Evolutionary conservation across 139 green algal genomes (phyloP), one percentile per base, ranked within the genome.

Genomic region (Pseudopediastrum boryanum): DNA sequence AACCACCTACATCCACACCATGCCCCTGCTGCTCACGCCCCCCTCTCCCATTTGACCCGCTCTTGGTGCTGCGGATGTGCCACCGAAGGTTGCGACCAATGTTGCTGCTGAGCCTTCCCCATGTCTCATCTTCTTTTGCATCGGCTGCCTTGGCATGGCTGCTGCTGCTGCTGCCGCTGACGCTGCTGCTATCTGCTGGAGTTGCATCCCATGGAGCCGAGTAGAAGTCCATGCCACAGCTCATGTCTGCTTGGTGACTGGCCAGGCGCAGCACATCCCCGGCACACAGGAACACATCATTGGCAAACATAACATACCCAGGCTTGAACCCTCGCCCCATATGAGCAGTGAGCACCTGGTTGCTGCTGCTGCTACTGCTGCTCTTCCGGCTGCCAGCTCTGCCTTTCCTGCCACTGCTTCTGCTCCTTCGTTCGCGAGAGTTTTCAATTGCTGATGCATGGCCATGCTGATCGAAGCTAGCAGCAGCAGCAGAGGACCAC

Each of bases 231-330:
- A 93, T 65, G 27, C 87, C 89, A 33, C 87, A 93, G 1, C 71
- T 87, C 13, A 93, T 78, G 75, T 88, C 75, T 19, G 69, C 76
- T 29, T 80, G 36, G 36, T 88, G 74, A 31, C 36, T 6, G 19
- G 79, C 42, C 68, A 90, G 75, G 44, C 84, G 81, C 65, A 86
- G 31, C 43, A 83, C 63, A 50, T 88, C 84, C 16, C 63, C 39
- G 21, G 85, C 78, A 68, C 88, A 93, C 36, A 91, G 88, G 46
- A 82, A 88, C 2, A 93, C 88, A 51, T 94, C 89, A 62, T 94
- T 93, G 13, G 87, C 69, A 77, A 93, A 94, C 8, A 91, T 64
- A 1, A 93, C 27, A 7, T 62, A 51, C 10, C 86, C 79, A 0
- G 76, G 50, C 7, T 33, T 35, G n/a, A 81, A 81, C 6, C 56